phyloP scores from a whole-genome alignment of 1,139 yeast genomes.

The Zhuliangozyma parablackwelliae region DNA sequence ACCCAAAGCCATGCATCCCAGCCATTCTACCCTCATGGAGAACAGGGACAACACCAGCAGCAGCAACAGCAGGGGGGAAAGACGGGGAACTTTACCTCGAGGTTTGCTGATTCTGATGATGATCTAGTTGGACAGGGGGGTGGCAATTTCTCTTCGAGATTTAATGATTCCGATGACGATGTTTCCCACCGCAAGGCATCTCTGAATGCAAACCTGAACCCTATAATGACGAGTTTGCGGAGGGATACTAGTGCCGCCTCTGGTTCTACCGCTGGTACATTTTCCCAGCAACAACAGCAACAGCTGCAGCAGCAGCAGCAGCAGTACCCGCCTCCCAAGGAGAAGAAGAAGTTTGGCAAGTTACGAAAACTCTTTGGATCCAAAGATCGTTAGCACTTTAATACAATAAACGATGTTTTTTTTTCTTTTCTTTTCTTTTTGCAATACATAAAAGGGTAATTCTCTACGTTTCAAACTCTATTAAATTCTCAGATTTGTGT shows the following conservation, averaged over 20 bases:
- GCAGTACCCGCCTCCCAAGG: slow-evolving; percentile 17
- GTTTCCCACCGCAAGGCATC: neutral
- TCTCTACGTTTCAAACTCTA: slow-evolving; percentile 24
- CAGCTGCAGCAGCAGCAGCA: no score
- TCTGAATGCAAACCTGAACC: no score
- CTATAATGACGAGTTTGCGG: no score
- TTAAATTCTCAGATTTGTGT: slow-evolving; percentile 13
- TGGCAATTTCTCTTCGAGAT: slow-evolving; percentile 8
- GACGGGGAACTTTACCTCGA: slow-evolving; percentile 1
- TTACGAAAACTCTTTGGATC: slow-evolving; percentile 57
- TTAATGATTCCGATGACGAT: slow-evolving; percentile 14
- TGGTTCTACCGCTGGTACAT: no score
- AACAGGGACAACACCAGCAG: slow-evolving; percentile 32
- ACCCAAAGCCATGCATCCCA: slow-evolving; percentile 4
- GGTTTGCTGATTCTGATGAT: slow-evolving; percentile 10
- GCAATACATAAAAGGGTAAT: neutral
- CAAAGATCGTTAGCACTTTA: neutral
- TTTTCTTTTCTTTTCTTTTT: neutral
- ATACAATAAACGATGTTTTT: no score
- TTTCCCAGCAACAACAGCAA: no score
- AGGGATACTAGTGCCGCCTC: no score
- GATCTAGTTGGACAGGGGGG: slow-evolving; percentile 2
- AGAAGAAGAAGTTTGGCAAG: slow-evolving; percentile 50
- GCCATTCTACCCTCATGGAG: slow-evolving; percentile 1
- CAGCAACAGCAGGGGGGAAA: slow-evolving; percentile 38